Evolutionary conservation across 352 stramenopile genomes (phyloP).

Genomic region (Plasmopara halstedii): DNA sequence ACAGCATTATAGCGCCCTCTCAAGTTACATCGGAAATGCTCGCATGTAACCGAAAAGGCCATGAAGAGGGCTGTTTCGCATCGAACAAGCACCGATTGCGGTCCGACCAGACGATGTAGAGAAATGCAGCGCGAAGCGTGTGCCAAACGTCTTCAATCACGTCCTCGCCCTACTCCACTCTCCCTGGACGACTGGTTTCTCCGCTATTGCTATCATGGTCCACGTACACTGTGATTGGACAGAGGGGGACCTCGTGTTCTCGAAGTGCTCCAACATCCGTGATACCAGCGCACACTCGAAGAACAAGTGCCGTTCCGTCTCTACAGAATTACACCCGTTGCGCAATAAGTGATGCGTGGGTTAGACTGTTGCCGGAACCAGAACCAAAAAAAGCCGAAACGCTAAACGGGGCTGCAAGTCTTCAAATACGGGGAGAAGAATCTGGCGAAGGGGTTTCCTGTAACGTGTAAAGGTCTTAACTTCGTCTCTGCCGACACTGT

Average conservation of each 20-base stretch:
- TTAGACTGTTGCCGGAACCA: background rate
- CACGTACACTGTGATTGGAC: background rate
- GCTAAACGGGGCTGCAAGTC: background rate
- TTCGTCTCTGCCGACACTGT: too few species aligned
- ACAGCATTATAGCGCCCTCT: background rate
- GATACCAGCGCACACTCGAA: background rate
- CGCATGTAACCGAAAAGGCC: background rate
- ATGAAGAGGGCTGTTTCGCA: background rate
- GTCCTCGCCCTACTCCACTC: background rate
- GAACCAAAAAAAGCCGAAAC: background rate
- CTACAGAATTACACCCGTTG: background rate
- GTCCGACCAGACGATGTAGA: background rate
- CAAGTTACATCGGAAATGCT: background rate
- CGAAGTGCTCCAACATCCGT: background rate
- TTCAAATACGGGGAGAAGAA: background rate
- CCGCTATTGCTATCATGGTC: background rate
- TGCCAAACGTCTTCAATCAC: background rate
- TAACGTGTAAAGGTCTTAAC: too few species aligned
- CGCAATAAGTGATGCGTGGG: background rate
- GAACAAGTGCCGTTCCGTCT: background rate
- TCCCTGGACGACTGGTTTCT: background rate
- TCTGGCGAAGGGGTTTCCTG: background rate
- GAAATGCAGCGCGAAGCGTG: background rate
- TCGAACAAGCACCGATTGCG: background rate
- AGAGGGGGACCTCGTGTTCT: background rate